Evolutionary conservation across 1,139 yeast genomes (phyloP), one percentile per base, ranked within the genome.

Genomic region (Eremothecium sinecaudum): DNA sequence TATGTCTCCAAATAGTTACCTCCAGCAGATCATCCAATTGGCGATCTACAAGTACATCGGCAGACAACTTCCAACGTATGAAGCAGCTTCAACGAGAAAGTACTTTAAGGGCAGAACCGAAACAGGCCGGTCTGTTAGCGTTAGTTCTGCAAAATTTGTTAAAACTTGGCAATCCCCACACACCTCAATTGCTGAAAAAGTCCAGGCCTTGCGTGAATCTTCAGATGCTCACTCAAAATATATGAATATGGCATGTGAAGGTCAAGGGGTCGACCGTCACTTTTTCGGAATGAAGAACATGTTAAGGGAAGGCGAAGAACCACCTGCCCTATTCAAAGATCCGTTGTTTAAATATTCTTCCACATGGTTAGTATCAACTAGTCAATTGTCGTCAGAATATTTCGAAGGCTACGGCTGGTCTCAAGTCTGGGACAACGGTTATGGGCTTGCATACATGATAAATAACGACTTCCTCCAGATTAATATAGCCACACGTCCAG

Each of bases 351-450:
- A 66, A 31, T 86, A 83, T 66, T 79, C 94, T 10, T 65, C 75
- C 34, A 72, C 81, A 24, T 90, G 98, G 98, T 79, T 71, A 59
- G 59, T 90, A 38, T 82, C 94, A 11, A 74, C 94, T 5, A 84
- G 96, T 2, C 97, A 90, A 62, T 69, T 90, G 47, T 82, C 93
- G 10, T 79, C 94, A 8, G 94, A 84, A 57, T 69, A 66, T 61
- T 83, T 84, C 64, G 86, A 84, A 58, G 90, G 94, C 36, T 90
- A 90, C 72, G 98, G 98, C 33, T 90, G 87, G 86, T 78, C 95
- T 16, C 94, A 92, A 59, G 97, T 90, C 36, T 77, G 81, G 50
- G 95, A 90, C 55, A 83, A 80, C 42, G 98, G 98, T 10, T 79
- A 81, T 51, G 98, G 97, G 5, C 70, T 83, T 45, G 97, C 95